phyloP scores from a whole-genome alignment of 768 basidiomycete species.

The Mycena olivaceomarginata region DNA sequence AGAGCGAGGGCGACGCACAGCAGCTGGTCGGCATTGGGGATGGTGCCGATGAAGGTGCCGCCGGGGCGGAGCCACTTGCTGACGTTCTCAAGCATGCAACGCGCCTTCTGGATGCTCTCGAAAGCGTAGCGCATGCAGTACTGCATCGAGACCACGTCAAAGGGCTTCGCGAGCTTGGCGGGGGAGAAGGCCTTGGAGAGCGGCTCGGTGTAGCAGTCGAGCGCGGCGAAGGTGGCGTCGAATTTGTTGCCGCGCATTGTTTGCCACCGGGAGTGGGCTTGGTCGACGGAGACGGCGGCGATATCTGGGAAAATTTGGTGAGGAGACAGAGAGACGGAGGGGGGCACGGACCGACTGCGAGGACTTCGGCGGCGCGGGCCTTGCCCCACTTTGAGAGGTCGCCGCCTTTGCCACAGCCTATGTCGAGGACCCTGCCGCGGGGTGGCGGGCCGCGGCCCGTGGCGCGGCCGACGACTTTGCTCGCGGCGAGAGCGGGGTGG shows the following conservation, averaged over 20 bases:
- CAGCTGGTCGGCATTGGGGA: constrained; percentile 91
- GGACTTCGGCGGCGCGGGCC: constrained; percentile 85
- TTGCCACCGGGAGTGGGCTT: constrained; percentile 87
- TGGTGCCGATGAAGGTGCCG: constrained; percentile 97
- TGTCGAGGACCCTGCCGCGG: constrained; percentile 91
- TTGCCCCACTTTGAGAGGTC: constrained; percentile 97
- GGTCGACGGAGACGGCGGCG: constrained; percentile 90
- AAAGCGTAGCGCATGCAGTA: constrained; percentile 99
- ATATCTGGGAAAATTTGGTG: constrained; percentile 75
- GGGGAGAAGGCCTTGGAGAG: constrained; percentile 83
- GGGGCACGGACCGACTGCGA: constrained; percentile 81
- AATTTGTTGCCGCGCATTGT: constrained; percentile 72
- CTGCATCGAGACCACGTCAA: constrained; percentile 98
- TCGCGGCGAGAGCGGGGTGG: constrained; percentile 76
- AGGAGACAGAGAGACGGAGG: background rate
- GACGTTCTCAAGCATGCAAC: constrained; percentile 96
- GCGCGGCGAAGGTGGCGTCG: constrained; percentile 86
- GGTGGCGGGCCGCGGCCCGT: constrained; percentile 46
- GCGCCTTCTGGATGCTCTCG: constrained; percentile 89
- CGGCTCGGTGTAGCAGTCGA: constrained; percentile 91
- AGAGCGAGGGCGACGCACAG: constrained; percentile 73
- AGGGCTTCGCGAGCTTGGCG: constrained; percentile 76
- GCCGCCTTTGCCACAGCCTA: constrained; percentile 99
- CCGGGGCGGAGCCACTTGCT: constrained; percentile 86
- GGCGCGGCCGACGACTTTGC: constrained; percentile 54